Evolutionary conservation across 768 basidiomycete species (phyloP), one percentile per base, ranked within the genome.

Genomic region (Lactarius quietus): DNA sequence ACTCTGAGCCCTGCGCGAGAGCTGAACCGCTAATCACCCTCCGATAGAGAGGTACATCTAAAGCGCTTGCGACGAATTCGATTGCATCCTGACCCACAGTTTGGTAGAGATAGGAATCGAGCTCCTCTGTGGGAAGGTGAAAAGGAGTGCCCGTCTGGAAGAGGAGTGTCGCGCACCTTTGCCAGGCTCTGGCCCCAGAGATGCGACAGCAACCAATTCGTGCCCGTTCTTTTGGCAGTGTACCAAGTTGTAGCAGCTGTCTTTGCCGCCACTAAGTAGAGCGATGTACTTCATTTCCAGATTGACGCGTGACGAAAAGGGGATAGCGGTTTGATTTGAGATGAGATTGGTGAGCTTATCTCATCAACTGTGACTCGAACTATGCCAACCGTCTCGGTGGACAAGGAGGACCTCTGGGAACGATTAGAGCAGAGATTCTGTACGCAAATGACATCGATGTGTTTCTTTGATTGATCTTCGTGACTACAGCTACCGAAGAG

Each of bases 41-140:
- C 33, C 92, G 84, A 78, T 90, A 92, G 12, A 98, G 81, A 10
- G 97, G 97, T 1, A 96, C 85, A 18, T 86, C 89, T 62, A 98
- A 80, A 1, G 96, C 93, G 57, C 81, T 80, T 26, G 94, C 95
- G 62, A 98, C 88, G 58, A 89, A 81, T 57, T 92, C 86, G 64
- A 98, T 88, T 20, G 93, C 93, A 63, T 94, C 92, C 73, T 98
- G 95, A 1, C 95, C 97, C 31, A 99, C 95, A n/a, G 96, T 98
- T 75, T 99, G 97, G 76, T 98, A 99, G 75, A 99, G 82, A 78
- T 94, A 98, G 28, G 95, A 98, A 76, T 99, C 95, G 72, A 98
- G 85, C 80, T 99, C 97, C 81, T 98, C 97, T 97, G 75, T n/a
- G 52, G 67, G 45, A 41, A 58, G 66, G 65, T 70, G 70, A 59